Evolutionary conservation across 768 basidiomycete genomes (phyloP).

Genomic region (Gloeopeniophorella convolvens): DNA sequence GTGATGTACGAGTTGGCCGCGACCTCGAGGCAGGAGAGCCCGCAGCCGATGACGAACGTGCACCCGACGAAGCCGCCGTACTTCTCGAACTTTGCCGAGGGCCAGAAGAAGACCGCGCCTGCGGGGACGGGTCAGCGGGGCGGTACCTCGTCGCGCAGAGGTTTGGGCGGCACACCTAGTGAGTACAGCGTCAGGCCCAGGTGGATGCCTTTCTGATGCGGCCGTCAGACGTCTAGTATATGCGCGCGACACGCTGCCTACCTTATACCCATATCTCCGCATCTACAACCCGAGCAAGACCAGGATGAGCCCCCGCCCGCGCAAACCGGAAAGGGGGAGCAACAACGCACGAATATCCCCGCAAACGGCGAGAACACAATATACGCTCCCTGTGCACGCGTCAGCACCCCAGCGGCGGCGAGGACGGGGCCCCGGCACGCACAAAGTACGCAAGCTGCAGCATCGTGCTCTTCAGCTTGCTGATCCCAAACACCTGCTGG

Average conservation of each 20-base stretch:
- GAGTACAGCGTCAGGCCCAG: conserved; percentile 54
- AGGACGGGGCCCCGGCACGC: conserved; percentile 15
- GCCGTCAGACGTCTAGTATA: background rate
- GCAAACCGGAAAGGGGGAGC: background rate
- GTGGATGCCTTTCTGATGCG: conserved; percentile 50
- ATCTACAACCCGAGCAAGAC: conserved; percentile 34
- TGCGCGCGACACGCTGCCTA: background rate
- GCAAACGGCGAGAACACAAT: conserved; percentile 54
- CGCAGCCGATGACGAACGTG: conserved; percentile 66
- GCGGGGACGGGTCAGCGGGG: conserved; percentile 9
- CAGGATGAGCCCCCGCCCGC: too few species aligned
- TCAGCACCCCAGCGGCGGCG: background rate
- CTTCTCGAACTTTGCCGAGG: conserved; percentile 57
- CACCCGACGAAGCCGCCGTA: conserved; percentile 72
- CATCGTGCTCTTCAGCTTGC: conserved; percentile 64
- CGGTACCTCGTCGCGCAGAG: conserved; percentile 24
- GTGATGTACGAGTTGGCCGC: conserved; percentile 79
- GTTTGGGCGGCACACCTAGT: conserved; percentile 36
- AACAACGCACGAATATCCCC: conserved; percentile 44
- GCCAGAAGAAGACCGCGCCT: conserved; percentile 79
- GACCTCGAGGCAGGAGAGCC: conserved; percentile 60
- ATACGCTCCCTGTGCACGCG: conserved; percentile 56
- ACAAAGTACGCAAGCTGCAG: conserved; percentile 71
- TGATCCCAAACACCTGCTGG: conserved; percentile 60
- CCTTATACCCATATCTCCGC: conserved; percentile 62